A percentile compares a stretch with the other conserved stretches of the same genome.
phyloP scores from a whole-genome alignment of 2,329 filamentous ascomycete genomes.

The Pseudogymnoascus sp. region DNA sequence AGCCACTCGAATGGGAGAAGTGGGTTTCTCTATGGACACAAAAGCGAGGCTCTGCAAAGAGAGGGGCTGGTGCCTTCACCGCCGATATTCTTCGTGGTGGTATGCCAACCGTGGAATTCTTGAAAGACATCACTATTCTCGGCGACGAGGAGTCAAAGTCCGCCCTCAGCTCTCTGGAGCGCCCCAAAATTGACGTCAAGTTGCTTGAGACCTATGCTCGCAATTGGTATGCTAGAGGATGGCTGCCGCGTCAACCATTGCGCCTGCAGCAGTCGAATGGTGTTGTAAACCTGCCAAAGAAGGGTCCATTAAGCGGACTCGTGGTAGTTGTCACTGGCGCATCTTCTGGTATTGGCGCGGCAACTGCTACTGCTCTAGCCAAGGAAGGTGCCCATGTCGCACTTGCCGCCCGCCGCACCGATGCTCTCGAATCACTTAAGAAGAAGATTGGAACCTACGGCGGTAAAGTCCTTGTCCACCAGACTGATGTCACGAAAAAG shows the following conservation, averaged over 20 bases:
- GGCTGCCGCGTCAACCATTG: constrained; percentile 58
- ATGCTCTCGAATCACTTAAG: constrained; percentile 62
- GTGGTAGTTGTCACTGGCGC: constrained; percentile 74
- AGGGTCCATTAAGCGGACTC: constrained; percentile 56
- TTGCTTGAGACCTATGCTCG: constrained; percentile 73
- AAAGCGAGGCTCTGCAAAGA: constrained; percentile 55
- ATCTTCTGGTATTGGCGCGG: constrained; percentile 71
- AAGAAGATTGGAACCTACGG: constrained; percentile 48
- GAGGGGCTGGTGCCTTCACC: constrained; percentile 65
- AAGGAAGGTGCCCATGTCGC: constrained; percentile 65
- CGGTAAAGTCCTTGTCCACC: constrained; percentile 58
- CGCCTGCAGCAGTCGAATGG: constrained; percentile 40
- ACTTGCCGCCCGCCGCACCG: constrained; percentile 61
- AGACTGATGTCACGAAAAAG: constrained; percentile 65
- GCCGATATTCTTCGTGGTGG: constrained; percentile 72
- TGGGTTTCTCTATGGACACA: constrained; percentile 70
- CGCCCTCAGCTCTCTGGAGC: constrained; percentile 47
- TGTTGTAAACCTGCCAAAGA: constrained; percentile 36
- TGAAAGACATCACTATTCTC: constrained; percentile 64
- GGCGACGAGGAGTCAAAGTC: constrained; percentile 62
- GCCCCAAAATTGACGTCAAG: constrained; percentile 60
- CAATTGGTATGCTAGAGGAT: constrained; percentile 73
- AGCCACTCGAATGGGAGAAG: constrained; percentile 59
- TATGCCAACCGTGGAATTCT: constrained; percentile 68
- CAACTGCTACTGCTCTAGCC: constrained; percentile 61